Evolutionary conservation across 805 yeast genomes (phyloP), one percentile per base, ranked within the genome.

Genomic region (Wickerhamiella azymoides): DNA sequence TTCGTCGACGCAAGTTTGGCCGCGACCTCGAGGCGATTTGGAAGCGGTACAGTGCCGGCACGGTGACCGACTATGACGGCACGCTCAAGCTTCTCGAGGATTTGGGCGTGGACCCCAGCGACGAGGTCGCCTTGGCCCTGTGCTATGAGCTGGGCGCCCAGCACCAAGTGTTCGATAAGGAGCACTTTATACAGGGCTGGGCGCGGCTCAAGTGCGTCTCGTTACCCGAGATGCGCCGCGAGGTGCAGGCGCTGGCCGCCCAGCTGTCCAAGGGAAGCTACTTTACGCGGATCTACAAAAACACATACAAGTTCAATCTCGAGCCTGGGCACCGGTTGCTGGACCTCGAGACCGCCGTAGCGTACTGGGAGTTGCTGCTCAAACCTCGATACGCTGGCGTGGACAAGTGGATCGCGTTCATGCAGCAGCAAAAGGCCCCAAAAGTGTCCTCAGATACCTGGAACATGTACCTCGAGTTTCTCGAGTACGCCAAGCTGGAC

Each of bases 381-480:
- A 52, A 67, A 10, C 66, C 68, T 8, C 67, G 66, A 36, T 61
- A 51, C 49, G 47, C 48, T 11, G 39, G 48, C 10, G 36, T 42
- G 3, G 36, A 42, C 35, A 24, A 36, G 28, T 89, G 94, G 89
- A 64, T 69, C 43, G 61, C 57, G 1, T 88, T 79, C 57, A 57
- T 80, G 24, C 25, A 13, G 17, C 24, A 24, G n/a, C 32, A 35
- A 14, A 55, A 54, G 3, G 60, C 58, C 2, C 66, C 63, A 10
- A 61, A 68, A 5, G 69, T 92, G 32, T 71, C 82, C 5, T 73
- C 64, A 51, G 98, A 89, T 57, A 74, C 79, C 19, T 89, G 96
- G 96, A 71, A 74, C 50, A 86, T 88, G 96, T 65, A 82, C 47
- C 71, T 71, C 46, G 76, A 77, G 47, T 84, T 86, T 55, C 62